Evolutionary conservation across 1,284 basidiomycete genomes (phyloP).

Genomic region (Trametes hirsuta): DNA sequence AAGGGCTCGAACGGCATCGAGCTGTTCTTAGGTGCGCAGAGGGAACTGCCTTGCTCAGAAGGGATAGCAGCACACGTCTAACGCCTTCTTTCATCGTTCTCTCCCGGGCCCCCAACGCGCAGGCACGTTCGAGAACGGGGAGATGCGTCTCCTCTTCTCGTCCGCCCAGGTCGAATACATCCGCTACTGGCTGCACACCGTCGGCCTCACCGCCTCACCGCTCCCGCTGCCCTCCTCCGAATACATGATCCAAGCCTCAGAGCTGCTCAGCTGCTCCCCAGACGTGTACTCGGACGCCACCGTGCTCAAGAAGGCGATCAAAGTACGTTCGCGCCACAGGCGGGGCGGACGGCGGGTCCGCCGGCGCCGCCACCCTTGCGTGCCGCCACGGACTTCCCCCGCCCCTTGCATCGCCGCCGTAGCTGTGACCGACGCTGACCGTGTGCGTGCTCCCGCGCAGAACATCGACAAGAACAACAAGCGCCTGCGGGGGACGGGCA

Average conservation of each 20-base stretch:
- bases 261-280: constrained; percentile 58
- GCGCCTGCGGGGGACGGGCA: constrained; percentile 61
- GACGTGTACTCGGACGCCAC: constrained; percentile 58
- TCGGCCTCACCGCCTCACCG: constrained; percentile 63
- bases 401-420: neutral
- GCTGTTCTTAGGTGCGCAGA: constrained; percentile 66
- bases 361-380: neutral
- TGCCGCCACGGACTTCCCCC: neutral
- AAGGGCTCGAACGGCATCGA: constrained; percentile 65
- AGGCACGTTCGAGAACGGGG: constrained; percentile 67
- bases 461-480: constrained; percentile 79
- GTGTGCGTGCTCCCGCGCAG: constrained; percentile 41
- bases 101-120: neutral
- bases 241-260: constrained; percentile 61
- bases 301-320: constrained; percentile 59
- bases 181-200: constrained; percentile 81
- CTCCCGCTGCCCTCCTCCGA: constrained; percentile 76
- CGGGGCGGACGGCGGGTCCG: constrained; percentile 5
- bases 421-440: neutral
- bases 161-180: constrained; percentile 85
- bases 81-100: constrained; percentile 2
- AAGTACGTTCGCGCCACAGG: constrained; percentile 42
- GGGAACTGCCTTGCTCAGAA: neutral
- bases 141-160: constrained; percentile 76
- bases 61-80: neutral